Conservation (phyloP, 176 grass and related monocot genomes). For the Secale cereale region DNA sequence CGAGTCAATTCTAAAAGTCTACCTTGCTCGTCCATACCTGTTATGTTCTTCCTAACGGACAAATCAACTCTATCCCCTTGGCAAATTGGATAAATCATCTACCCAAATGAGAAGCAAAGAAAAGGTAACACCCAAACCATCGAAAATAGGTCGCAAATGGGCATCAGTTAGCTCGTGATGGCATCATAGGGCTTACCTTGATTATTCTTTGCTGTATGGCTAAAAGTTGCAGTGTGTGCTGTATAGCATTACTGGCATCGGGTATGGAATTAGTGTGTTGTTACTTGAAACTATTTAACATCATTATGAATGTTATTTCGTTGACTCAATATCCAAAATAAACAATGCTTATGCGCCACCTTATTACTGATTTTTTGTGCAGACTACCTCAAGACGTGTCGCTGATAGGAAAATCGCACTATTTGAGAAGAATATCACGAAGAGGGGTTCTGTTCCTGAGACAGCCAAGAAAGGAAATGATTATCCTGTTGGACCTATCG, state of each 20-base stretch:
- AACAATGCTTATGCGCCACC: not conserved
- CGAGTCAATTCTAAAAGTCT: not conserved
- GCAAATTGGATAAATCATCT: not conserved
- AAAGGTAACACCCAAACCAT: not conserved
- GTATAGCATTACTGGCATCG: not conserved
- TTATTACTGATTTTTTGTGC: not conserved
- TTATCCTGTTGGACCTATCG: conserved; percentile 69
- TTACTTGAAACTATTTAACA: not conserved
- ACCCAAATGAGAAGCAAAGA: not conserved
- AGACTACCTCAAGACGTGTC: conserved; percentile 85
- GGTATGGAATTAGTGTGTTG: not conserved
- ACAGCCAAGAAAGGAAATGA: conserved; percentile 74
- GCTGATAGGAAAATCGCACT: conserved; percentile 65
- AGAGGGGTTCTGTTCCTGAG: conserved; percentile 78
- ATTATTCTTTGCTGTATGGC: not conserved
- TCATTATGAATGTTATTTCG: not conserved
- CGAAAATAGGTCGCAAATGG: not conserved
- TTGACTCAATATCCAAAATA: not conserved
- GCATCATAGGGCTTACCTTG: not conserved
- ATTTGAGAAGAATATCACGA: conserved; percentile 85
- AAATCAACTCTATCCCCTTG: not conserved
- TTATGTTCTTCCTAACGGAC: not conserved
- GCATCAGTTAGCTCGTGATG: not conserved
- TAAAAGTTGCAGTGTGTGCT: not conserved
- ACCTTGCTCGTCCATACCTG: not conserved